Evolutionary conservation across 768 basidiomycete species (phyloP).

Genomic region (Lactarius pseudohatsudake): DNA sequence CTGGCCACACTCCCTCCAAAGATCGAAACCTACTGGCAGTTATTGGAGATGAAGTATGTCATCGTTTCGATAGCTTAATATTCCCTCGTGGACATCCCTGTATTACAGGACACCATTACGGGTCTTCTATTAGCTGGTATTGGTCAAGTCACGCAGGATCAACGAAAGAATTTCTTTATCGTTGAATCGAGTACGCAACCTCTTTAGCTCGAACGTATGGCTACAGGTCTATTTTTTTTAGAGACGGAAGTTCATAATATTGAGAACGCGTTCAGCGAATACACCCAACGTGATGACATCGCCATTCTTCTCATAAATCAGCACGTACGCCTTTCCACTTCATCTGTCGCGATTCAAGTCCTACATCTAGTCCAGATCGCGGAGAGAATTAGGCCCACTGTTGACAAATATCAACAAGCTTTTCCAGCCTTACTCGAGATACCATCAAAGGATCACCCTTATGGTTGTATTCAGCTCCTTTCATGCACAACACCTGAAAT

Average conservation of each 20-base stretch:
- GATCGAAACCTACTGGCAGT: conserved; percentile 89
- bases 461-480: conserved; percentile 56
- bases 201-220: background rate
- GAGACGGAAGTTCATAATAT: conserved; percentile 91
- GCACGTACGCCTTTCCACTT: conserved; percentile 61
- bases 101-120: conserved; percentile 87
- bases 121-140: conserved; percentile 94
- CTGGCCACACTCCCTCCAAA: conserved; percentile 53
- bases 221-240: conserved; percentile 34
- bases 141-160: conserved; percentile 84
- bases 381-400: conserved; percentile 92
- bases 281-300: conserved; percentile 91
- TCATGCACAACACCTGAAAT: conserved; percentile 27
- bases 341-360: conserved; percentile 1
- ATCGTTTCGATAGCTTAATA: background rate
- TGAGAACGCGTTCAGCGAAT: conserved; percentile 91
- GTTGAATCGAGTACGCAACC: conserved; percentile 76
- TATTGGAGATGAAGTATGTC: conserved; percentile 91
- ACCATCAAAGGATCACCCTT: conserved; percentile 97
- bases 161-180: conserved; percentile 97
- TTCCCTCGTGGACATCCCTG: background rate
- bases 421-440: conserved; percentile 98
- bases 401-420: conserved; percentile 93
- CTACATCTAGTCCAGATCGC: conserved; percentile 63
- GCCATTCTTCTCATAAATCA: conserved; percentile 98